Evolutionary conservation across 73 alveolate species (phyloP).

Genomic region (Paramecium primaurelia): DNA sequence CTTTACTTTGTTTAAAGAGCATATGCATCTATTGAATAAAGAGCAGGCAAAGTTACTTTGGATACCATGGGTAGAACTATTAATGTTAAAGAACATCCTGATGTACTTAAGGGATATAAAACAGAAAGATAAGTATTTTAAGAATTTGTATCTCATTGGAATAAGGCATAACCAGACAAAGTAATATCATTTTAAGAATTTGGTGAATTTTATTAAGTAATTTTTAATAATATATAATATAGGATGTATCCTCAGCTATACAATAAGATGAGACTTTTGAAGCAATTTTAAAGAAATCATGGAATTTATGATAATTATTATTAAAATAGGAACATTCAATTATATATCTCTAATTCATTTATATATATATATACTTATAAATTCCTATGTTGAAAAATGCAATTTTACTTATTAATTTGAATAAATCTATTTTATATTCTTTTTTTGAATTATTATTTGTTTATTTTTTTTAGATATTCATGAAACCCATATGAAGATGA

Average conservation of each 20-base stretch:
- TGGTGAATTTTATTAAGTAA: slow-evolving; percentile 5
- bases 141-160: slow-evolving; percentile 53
- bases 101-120: slow-evolving; percentile 55
- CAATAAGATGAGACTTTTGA: slow-evolving; percentile 35
- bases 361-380: too few species aligned
- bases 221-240: not conserved
- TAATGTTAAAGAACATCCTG: slow-evolving; percentile 49
- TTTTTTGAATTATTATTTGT: too few species aligned
- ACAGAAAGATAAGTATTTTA: slow-evolving; percentile 55
- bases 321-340: not conserved
- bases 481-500: not conserved
- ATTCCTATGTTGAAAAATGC: too few species aligned
- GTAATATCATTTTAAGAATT: slow-evolving; percentile 21
- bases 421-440: too few species aligned
- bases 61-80: not conserved
- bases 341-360: not conserved
- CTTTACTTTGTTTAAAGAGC: slow-evolving; percentile 5
- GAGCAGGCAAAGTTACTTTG: slow-evolving; percentile 42
- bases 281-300: slow-evolving; percentile 42
- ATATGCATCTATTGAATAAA: slow-evolving; percentile 24
- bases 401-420: too few species aligned
- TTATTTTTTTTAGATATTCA: too few species aligned
- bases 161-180: slow-evolving; percentile 46
- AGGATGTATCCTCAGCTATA: slow-evolving; percentile 19
- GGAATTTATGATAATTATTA: slow-evolving; percentile 22